phyloP scores from a whole-genome alignment of 371 early-diverging fungal species.

The Mortierella sp. region DNA sequence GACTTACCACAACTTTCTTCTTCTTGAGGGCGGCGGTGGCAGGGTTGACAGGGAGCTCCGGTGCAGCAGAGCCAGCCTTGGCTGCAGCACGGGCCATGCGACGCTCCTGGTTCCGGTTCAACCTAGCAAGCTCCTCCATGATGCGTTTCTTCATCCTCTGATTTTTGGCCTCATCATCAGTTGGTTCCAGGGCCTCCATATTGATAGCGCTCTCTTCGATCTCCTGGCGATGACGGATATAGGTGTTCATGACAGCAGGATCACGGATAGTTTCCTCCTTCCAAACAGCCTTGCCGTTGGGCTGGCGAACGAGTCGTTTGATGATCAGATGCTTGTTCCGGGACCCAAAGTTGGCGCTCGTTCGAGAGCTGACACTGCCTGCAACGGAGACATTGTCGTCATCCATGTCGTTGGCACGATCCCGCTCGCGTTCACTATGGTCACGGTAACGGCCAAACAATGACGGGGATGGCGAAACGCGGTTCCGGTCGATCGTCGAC shows the following conservation, averaged over 20 bases:
- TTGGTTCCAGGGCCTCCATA: constrained; percentile 69
- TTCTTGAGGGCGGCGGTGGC: constrained; percentile 38
- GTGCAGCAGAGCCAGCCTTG: constrained; percentile 39
- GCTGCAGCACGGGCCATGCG: constrained; percentile 62
- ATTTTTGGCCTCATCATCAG: constrained; percentile 74
- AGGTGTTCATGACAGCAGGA: constrained; percentile 89
- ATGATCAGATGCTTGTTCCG: constrained; percentile 78
- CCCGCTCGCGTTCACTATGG: constrained; percentile 34
- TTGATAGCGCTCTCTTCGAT: constrained; percentile 80
- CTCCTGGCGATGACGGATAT: constrained; percentile 84
- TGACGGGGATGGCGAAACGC: constrained; percentile 47
- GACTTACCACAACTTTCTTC: constrained; percentile 41
- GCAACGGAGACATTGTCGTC: constrained; percentile 73
- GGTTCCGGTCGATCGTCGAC: constrained; percentile 54
- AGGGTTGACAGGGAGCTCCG: constrained; percentile 33
- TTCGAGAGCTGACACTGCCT: constrained; percentile 71
- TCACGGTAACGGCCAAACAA: constrained; percentile 54
- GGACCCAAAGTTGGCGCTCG: constrained; percentile 61
- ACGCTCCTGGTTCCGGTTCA: constrained; percentile 75
- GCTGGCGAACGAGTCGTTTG: constrained; percentile 64
- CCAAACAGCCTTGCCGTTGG: constrained; percentile 82
- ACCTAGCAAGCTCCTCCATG: constrained; percentile 72
- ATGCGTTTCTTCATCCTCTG: constrained; percentile 73
- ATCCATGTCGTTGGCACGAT: constrained; percentile 55
- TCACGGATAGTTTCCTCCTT: constrained; percentile 86